Evolutionary conservation across 495 filamentous ascomycete genomes (phyloP).

Genomic region (Penicillium robsamsonii): DNA sequence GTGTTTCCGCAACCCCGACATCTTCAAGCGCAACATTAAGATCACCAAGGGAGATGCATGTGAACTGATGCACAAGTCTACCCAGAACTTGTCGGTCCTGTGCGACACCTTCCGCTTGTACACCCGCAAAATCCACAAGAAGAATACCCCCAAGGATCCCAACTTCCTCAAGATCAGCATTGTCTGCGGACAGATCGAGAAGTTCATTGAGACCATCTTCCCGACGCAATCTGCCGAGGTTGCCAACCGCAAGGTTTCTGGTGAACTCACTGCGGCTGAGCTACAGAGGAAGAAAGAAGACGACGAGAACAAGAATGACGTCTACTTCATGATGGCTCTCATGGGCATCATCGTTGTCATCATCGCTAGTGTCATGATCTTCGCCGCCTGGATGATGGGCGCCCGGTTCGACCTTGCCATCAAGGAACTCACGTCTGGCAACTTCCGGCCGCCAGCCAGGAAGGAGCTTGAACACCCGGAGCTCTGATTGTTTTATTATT

Average conservation of each 20-base stretch:
- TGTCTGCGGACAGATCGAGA: conserved; percentile 91
- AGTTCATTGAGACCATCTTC: conserved; percentile 95
- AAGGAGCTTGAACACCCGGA: conserved; percentile 23
- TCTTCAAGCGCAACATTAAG: conserved; percentile 89
- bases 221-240: conserved; percentile 63
- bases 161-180: conserved; percentile 92
- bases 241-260: conserved; percentile 36
- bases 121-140: conserved; percentile 79
- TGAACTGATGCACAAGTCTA: conserved; percentile 84
- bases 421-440: conserved; percentile 53
- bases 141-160: conserved; percentile 91
- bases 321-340: conserved; percentile 60
- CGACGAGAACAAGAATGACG: conserved; percentile 53
- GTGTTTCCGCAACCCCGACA: conserved; percentile 85
- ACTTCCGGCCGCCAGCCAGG: conserved; percentile 31
- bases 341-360: conserved; percentile 57
- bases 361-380: conserved; percentile 66
- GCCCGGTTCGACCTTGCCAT: conserved; percentile 65
- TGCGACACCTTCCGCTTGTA: conserved; percentile 78
- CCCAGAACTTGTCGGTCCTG: conserved; percentile 78
- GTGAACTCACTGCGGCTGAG: conserved; percentile 43
- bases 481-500: conserved; percentile 19
- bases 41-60: conserved; percentile 96
- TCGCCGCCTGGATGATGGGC: conserved; percentile 64
- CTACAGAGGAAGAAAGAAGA: conserved; percentile 49